phyloP scores from a whole-genome alignment of 2,329 filamentous ascomycete genomes.

The Parastagonospora avenae region DNA sequence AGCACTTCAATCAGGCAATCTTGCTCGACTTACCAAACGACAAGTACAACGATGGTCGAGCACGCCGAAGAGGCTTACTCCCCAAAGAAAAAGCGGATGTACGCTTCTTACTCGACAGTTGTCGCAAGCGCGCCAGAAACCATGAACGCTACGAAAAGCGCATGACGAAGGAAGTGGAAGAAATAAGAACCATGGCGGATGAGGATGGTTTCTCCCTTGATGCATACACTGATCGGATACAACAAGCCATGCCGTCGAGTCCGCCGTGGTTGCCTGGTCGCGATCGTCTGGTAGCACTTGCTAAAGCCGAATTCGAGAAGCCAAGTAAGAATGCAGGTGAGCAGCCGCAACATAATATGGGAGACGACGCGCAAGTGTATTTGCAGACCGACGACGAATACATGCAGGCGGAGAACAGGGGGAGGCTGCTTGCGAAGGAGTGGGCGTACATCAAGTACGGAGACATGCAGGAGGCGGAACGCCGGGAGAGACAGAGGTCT shows the following conservation, averaged over 20 bases:
- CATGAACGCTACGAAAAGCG: background rate
- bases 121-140: background rate
- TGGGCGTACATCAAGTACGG: constrained; percentile 1
- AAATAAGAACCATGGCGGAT: background rate
- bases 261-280: constrained; percentile 4
- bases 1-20: constrained; percentile 13
- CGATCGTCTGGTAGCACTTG: background rate
- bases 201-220: background rate
- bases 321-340: background rate
- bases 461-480: background rate
- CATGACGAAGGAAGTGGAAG: background rate
- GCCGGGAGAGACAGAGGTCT: too few relatives aligned
- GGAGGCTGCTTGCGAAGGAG: background rate
- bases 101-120: constrained; percentile 6
- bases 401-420: background rate
- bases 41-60: background rate
- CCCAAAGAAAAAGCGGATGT: constrained; percentile 12
- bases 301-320: background rate
- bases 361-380: background rate
- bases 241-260: background rate
- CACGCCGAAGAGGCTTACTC: constrained; percentile 1
- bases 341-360: background rate
- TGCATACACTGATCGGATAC: background rate
- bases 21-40: constrained; percentile 7
- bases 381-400: background rate